These are phyloP conservation scores for Fusarium acutatum DNA, from an alignment of 2,329 filamentous ascomycete genomes.

Conservation along the genomic window DNA sequence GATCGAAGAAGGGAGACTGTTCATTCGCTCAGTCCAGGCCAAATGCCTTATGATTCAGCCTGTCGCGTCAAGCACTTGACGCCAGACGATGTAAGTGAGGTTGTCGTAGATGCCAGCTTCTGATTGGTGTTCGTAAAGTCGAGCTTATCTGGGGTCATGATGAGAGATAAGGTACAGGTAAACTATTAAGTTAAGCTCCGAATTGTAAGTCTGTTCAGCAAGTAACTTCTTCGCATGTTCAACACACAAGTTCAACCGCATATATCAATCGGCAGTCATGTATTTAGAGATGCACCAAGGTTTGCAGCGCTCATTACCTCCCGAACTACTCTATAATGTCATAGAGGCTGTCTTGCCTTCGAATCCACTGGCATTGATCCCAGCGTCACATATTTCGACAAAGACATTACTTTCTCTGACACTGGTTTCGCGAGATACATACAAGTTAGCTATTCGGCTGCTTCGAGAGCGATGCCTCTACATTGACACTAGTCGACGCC, in stretches of 20 bases:
- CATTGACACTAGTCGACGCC: constrained; percentile 51
- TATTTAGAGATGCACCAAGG: not conserved
- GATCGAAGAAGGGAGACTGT: not conserved
- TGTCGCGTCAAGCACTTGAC: not conserved
- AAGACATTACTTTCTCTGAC: constrained; percentile 56
- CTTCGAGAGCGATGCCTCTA: constrained; percentile 57
- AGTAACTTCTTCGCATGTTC: not conserved
- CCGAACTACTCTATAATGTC: constrained; percentile 48
- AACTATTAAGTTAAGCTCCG: not conserved
- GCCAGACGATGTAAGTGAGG: not conserved
- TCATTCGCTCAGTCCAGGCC: not conserved
- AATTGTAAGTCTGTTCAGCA: not conserved
- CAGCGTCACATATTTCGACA: constrained; percentile 51
- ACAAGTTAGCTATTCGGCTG: constrained; percentile 50
- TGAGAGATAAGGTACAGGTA: constrained; percentile 10
- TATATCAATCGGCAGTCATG: constrained; percentile 12
- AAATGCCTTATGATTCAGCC: not conserved
- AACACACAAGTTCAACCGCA: not conserved
- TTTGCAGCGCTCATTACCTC: constrained; percentile 40
- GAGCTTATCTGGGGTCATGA: constrained; percentile 11
- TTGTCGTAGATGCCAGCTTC: constrained; percentile 3
- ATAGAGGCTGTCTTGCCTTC: constrained; percentile 48
- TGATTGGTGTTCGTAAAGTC: not conserved
- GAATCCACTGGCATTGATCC: constrained; percentile 45
- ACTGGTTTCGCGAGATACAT: constrained; percentile 53